phyloP scores from a whole-genome alignment of 1,284 basidiomycete species.

The Apiotrichum mycotoxinovorans region DNA sequence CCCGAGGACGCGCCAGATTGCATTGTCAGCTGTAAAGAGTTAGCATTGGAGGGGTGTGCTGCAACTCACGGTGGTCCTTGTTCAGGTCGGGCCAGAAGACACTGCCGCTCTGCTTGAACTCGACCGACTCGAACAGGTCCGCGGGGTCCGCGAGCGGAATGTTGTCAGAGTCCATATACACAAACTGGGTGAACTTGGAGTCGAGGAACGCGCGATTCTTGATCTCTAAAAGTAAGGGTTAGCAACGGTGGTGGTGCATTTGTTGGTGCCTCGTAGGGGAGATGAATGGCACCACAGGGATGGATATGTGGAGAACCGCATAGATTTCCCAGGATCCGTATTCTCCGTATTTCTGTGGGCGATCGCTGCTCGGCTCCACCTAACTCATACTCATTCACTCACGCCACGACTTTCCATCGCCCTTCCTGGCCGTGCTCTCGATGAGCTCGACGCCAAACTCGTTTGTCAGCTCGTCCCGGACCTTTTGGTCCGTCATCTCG shows the following conservation, averaged over 20 bases:
- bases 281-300: too few species aligned
- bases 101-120: constrained; percentile 47
- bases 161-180: constrained; percentile 51
- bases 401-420: constrained; percentile 39
- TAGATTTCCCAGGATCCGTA: too few species aligned
- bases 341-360: too few species aligned
- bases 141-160: constrained; percentile 50
- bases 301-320: too few species aligned
- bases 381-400: too few species aligned
- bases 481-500: constrained; percentile 43
- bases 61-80: constrained; percentile 52
- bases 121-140: constrained; percentile 49
- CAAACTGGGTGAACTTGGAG: constrained; percentile 45
- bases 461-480: constrained; percentile 33
- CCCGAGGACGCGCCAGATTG: constrained; percentile 52
- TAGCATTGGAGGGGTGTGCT: too few species aligned
- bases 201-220: constrained; percentile 46
- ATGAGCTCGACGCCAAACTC: constrained; percentile 33
- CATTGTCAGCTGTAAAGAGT: constrained; percentile 48
- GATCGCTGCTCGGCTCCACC: too few species aligned
- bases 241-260: too few species aligned
- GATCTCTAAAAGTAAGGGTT: constrained; percentile 31
- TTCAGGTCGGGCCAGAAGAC: constrained; percentile 55
- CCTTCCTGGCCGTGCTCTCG: constrained; percentile 19
- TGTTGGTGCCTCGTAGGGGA: too few species aligned